Evolutionary conservation across 768 basidiomycete species (phyloP).

Genomic region (Suillus tomentosus): DNA sequence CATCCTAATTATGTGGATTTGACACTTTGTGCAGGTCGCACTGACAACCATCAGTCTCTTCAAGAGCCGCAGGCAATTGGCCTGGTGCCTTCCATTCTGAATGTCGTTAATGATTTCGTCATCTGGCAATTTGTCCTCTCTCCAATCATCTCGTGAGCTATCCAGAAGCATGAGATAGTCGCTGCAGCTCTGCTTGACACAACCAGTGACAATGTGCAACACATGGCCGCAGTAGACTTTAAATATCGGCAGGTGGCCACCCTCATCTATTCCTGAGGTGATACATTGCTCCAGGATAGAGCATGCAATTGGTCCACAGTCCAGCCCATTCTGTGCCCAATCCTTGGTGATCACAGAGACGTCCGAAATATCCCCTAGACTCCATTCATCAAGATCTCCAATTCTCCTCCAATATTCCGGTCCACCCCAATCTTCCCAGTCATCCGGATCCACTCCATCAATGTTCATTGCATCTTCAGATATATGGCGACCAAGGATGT

Average conservation of each 20-base stretch:
- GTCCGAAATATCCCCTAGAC: background rate
- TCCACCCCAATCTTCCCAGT: background rate
- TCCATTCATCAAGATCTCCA: background rate
- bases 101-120: background rate
- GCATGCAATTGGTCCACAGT: background rate
- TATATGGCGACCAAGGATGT: background rate
- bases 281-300: background rate
- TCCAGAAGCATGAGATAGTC: too few species aligned
- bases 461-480: background rate
- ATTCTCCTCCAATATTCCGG: background rate
- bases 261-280: background rate
- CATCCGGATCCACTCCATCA: background rate
- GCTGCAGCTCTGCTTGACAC: too few species aligned
- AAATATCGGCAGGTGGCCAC: background rate
- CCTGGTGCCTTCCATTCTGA: background rate
- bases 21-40: background rate
- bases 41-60: background rate
- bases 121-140: background rate
- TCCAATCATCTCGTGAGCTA: too few species aligned
- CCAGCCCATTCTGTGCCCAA: background rate
- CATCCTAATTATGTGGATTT: rapidly evolving
- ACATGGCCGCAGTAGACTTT: background rate
- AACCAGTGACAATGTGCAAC: background rate
- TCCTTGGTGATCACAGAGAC: background rate
- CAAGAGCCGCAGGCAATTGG: background rate